phyloP scores from a whole-genome alignment of 2,329 filamentous ascomycete genomes.

The Cladosporium sphaerospermum region DNA sequence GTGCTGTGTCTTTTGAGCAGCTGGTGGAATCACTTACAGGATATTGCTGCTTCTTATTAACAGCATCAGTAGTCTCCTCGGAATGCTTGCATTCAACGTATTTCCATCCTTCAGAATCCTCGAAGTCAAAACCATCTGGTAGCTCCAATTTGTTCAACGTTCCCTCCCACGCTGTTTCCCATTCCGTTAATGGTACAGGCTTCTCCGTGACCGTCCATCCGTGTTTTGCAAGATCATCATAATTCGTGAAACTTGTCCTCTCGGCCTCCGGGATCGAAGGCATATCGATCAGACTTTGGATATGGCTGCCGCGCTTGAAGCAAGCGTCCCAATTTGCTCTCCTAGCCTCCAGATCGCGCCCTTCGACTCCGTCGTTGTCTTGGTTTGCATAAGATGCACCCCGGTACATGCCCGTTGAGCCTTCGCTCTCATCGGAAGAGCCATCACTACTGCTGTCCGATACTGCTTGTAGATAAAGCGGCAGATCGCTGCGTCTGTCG shows the following conservation, averaged over 20 bases:
- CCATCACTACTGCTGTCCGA: neutral
- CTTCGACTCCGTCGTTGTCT: neutral
- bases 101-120: neutral
- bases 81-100: neutral
- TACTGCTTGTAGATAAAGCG: no score
- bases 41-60: neutral
- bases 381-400: neutral
- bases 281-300: neutral
- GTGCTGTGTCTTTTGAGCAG: neutral
- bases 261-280: neutral
- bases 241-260: neutral
- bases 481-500: no score
- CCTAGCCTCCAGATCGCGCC: neutral
- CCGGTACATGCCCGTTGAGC: neutral
- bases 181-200: neutral
- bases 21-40: neutral
- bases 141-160: neutral
- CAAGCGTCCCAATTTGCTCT: neutral
- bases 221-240: neutral
- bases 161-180: neutral
- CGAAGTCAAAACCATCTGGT: neutral
- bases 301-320: neutral
- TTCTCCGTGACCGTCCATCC: neutral
- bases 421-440: neutral
- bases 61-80: neutral